Evolutionary conservation across 495 filamentous ascomycete genomes (phyloP), one percentile per base, ranked within the genome.

Genomic region (Daldinia decipiens): DNA sequence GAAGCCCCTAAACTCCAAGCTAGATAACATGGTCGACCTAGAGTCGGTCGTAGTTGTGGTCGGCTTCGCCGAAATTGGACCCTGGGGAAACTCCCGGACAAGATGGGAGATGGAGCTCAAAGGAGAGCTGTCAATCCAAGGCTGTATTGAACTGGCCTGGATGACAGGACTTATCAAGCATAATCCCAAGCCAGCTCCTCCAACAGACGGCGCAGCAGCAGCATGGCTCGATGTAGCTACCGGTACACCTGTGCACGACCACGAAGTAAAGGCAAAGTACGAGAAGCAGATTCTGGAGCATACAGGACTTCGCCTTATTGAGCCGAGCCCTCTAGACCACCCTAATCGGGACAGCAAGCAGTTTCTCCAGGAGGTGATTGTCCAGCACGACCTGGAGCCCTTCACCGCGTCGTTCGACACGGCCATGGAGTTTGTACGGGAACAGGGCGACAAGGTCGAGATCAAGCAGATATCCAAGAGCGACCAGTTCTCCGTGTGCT

Each of bases 301-400:
- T 82, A 90, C 91, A 39, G 93, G 93, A 78, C 94, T 97, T 62
- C 92, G 93, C 72, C 84, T 96, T 5, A 95, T 97, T 71, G 93
- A 97, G 79, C 91, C 93, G 1, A 93, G 94, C 79, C 82, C 94
- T 17, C 93, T 97, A 82, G 90, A 92, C 68, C 93, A 93, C 39
- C 98, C 98, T 73, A 92, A 98, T 73, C 93, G 95, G 31, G 94
- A 94, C 75, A 93, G 94, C 87, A 98, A 98, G 83, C 92, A 98
- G 78, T 84, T 99, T 65, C 89, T 99, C 7, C 95, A 99, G 73
- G 95, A 99, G 79, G 90, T 99, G 56, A 93, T 97, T 72, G 95
- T 98, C 72, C 85, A 98, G 76, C 93, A 97, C 76, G 94, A 98
- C 75, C 84, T 98, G 15, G 94, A 97, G 72, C 94, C 95, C 27